phyloP scores from a whole-genome alignment of 495 filamentous ascomycete species.

The Penicillium antarcticum region DNA sequence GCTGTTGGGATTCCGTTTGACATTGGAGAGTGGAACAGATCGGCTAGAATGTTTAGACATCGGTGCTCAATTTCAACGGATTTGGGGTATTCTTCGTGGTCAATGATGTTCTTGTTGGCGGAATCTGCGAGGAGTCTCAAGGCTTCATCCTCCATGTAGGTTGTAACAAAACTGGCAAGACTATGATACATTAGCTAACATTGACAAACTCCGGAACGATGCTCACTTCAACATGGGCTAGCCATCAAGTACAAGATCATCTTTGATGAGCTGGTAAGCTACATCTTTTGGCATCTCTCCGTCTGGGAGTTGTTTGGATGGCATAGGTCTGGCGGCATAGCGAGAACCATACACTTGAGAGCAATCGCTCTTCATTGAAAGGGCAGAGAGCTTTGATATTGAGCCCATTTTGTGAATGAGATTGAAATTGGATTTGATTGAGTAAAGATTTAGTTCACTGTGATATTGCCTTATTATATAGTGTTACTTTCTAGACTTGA shows the following conservation, averaged over 20 bases:
- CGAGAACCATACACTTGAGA: constrained; percentile 15
- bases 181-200: background rate
- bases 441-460: background rate
- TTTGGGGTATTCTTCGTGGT: constrained; percentile 87
- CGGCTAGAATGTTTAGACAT: constrained; percentile 84
- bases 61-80: constrained; percentile 84
- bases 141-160: constrained; percentile 67
- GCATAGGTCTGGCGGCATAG: constrained; percentile 12
- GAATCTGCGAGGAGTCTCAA: constrained; percentile 85
- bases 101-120: constrained; percentile 87
- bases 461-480: background rate
- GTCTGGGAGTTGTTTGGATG: constrained; percentile 6
- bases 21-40: constrained; percentile 71
- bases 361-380: background rate
- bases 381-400: background rate
- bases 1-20: constrained; percentile 45
- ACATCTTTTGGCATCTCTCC: constrained; percentile 14
- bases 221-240: constrained; percentile 12
- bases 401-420: background rate
- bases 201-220: background rate
- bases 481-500: background rate
- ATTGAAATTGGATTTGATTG: background rate
- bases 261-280: constrained; percentile 14
- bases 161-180: constrained; percentile 19
- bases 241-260: constrained; percentile 13